Evolutionary conservation across 1,139 yeast species (phyloP).

Genomic region (Magnusiomyces suaveolens): DNA sequence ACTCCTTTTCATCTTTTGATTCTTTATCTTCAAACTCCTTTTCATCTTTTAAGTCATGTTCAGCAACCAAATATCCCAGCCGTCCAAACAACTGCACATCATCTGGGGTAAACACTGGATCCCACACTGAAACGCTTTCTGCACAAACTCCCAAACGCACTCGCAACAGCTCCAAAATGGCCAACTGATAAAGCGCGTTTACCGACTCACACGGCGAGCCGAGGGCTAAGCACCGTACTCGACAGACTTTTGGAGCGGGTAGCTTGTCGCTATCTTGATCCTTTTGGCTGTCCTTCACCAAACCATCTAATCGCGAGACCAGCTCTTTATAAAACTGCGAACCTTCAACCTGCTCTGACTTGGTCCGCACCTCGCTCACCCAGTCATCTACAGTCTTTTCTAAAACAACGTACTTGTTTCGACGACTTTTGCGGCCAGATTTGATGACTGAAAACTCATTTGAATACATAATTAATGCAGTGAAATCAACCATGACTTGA

Average conservation of each 20-base stretch:
- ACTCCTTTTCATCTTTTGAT: constrained; percentile 20
- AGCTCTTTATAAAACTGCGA: constrained; percentile 16
- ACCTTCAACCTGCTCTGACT: constrained; percentile 10
- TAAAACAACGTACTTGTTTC: constrained; percentile 8
- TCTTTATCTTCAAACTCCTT: neutral
- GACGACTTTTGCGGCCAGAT: neutral
- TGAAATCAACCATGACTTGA: too few species aligned
- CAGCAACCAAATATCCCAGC: constrained; percentile 27
- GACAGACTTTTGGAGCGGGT: neutral
- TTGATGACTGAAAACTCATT: neutral
- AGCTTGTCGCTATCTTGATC: neutral
- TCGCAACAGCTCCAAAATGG: constrained; percentile 40
- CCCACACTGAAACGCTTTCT: constrained; percentile 43
- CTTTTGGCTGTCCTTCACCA: neutral
- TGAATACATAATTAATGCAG: too few species aligned
- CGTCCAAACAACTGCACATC: constrained; percentile 34
- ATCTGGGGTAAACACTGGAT: constrained; percentile 47
- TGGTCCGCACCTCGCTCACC: constrained; percentile 10
- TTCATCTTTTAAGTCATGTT: constrained; percentile 15
- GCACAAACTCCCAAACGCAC: constrained; percentile 22
- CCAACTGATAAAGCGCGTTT: constrained; percentile 58
- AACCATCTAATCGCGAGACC: constrained; percentile 4
- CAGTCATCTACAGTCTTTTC: constrained; percentile 22
- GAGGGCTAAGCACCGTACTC: constrained; percentile 58
- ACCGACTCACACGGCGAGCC: constrained; percentile 54